A percentile compares a stretch with the other conserved stretches of the same genome.
Evolutionary conservation across 306 rosid species (phyloP).

Genomic region (Prunus dulcis): DNA sequence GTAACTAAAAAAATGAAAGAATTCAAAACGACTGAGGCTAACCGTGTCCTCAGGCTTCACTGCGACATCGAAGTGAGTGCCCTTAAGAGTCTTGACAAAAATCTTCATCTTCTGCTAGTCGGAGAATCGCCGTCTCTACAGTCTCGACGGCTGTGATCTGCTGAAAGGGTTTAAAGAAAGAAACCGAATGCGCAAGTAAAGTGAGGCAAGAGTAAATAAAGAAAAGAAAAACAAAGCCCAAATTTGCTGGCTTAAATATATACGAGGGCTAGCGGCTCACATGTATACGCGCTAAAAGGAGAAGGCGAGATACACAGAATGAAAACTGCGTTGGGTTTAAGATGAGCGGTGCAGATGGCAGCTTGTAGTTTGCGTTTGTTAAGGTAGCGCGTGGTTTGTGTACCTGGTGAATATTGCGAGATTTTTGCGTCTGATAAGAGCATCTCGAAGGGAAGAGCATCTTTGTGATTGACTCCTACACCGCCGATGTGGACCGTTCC

Average conservation of each 20-base stretch:
- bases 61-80: slow-evolving; percentile 83
- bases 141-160: slow-evolving; percentile 32
- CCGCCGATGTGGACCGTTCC: too few species aligned
- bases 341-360: neutral
- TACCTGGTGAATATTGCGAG: neutral
- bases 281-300: neutral
- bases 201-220: neutral
- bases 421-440: slow-evolving; percentile 18
- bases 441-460: too few species aligned
- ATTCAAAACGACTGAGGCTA: neutral
- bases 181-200: slow-evolving; percentile 34
- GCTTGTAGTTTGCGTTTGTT: neutral
- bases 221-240: neutral
- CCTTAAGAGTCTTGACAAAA: slow-evolving; percentile 86
- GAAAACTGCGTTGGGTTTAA: neutral
- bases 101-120: slow-evolving; percentile 61
- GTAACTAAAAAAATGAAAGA: neutral
- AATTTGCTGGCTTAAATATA: slow-evolving; percentile 26
- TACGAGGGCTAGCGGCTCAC: neutral
- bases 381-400: neutral
- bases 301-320: neutral
- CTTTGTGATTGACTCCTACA: too few species aligned
- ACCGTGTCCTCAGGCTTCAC: slow-evolving; percentile 75
- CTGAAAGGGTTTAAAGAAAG: slow-evolving; percentile 23
- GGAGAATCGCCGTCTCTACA: slow-evolving; percentile 29